These are phyloP conservation scores for Botrytis cinerea DNA, from an alignment of 2,329 filamentous ascomycete genomes.

Conservation along the genomic window DNA sequence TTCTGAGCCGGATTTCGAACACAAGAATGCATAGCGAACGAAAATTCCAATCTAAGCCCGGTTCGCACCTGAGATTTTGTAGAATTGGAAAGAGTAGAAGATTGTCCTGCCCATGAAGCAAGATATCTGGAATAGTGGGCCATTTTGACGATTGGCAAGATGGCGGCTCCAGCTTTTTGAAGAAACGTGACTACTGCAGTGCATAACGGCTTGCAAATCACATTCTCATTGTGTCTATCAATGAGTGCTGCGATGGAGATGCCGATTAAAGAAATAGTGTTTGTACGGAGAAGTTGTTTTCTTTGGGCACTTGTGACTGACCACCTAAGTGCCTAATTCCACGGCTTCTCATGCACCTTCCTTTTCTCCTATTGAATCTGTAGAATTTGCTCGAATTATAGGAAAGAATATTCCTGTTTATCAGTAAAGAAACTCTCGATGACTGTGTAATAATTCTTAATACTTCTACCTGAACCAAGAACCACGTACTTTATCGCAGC, in stretches of 20 bases:
- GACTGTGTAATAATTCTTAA: background rate
- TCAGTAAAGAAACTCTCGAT: background rate
- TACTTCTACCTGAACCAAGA: background rate
- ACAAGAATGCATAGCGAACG: too few species aligned
- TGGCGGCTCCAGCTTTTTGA: background rate
- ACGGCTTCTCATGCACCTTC: background rate
- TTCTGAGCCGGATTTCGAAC: background rate
- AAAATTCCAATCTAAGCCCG: background rate
- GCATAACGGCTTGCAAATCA: background rate
- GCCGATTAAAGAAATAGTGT: background rate
- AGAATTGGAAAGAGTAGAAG: background rate
- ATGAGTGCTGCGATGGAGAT: background rate
- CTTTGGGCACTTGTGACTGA: background rate
- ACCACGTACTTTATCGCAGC: background rate
- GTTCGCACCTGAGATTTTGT: background rate
- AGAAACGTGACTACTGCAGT: background rate
- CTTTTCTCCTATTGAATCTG: background rate
- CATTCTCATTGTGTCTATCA: background rate
- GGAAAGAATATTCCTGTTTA: background rate
- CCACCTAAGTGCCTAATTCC: background rate
- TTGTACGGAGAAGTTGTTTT: background rate
- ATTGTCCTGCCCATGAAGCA: background rate
- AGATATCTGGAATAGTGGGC: background rate
- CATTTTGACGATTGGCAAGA: background rate
- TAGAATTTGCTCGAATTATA: fast-evolving